Evolutionary conservation across 257 asterid genomes (phyloP).

Genomic region (Plantago elongata): DNA sequence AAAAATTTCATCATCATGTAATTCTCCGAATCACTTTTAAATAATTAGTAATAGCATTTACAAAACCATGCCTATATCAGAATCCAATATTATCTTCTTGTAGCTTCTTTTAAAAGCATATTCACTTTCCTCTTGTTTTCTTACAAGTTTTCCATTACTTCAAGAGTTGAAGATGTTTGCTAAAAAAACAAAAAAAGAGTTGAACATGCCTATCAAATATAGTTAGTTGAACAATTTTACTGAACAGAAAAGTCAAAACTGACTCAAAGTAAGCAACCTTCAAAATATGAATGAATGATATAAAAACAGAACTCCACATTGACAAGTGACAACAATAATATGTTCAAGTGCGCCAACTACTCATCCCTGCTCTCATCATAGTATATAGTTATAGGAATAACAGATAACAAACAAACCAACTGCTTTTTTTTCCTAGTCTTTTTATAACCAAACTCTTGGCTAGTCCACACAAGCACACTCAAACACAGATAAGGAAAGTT

Average conservation of each 20-base stretch:
- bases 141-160: no score
- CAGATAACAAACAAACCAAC: conserved; percentile 36
- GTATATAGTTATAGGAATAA: conserved; percentile 11
- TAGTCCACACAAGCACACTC: conserved; percentile 6
- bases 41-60: no score
- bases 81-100: no score
- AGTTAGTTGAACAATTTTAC: not conserved
- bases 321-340: not conserved
- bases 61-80: no score
- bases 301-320: not conserved
- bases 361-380: not conserved
- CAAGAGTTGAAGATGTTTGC: no score
- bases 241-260: not conserved
- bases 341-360: conserved; percentile 6
- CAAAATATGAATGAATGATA: not conserved
- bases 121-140: no score
- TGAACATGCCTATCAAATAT: no score
- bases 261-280: not conserved
- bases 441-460: not conserved
- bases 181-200: no score
- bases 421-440: conserved; percentile 4
- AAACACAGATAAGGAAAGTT: not conserved
- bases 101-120: no score
- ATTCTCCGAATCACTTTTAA: no score
- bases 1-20: no score